These are phyloP conservation scores for Eurotiales sp. DNA, from an alignment of 2,329 filamentous ascomycete genomes.

Conservation along the genomic window DNA sequence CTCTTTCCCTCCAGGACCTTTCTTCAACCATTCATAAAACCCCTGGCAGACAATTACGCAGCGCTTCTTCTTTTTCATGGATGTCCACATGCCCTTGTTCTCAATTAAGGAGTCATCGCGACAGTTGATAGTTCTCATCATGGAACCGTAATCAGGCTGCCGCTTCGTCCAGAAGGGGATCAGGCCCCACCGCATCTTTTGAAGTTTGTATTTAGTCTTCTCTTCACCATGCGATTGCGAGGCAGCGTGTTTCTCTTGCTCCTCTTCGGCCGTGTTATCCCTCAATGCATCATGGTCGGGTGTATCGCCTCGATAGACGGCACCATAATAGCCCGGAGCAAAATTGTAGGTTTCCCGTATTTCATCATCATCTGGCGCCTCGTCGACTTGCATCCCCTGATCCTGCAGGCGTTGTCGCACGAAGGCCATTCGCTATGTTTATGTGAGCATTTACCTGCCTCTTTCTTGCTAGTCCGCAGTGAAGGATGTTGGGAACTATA, in stretches of 20 bases:
- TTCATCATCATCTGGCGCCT: constrained; percentile 67
- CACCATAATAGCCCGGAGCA: constrained; percentile 77
- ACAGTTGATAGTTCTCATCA: constrained; percentile 92
- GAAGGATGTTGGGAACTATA: constrained; percentile 12
- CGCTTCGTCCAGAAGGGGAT: constrained; percentile 91
- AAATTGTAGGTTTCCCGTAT: constrained; percentile 84
- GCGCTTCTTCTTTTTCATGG: constrained; percentile 84
- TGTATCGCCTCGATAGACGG: constrained; percentile 77
- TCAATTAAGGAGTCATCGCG: constrained; percentile 78
- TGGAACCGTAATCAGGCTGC: constrained; percentile 69
- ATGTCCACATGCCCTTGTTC: constrained; percentile 80
- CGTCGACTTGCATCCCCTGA: constrained; percentile 67
- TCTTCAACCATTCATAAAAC: constrained; percentile 95
- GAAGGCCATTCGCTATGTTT: constrained; percentile 66
- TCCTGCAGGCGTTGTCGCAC: constrained; percentile 70
- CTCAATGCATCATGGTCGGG: constrained; percentile 46
- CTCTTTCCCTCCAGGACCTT: constrained; percentile 64
- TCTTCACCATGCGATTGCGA: constrained; percentile 8
- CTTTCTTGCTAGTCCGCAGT: too few species aligned
- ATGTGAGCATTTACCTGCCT: constrained; percentile 8
- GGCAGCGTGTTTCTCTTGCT: background rate
- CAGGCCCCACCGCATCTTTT: constrained; percentile 94
- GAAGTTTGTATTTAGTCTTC: constrained; percentile 68
- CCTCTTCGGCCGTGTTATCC: constrained; percentile 13
- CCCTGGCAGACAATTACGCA: constrained; percentile 87